Evolutionary conservation across 2,329 filamentous ascomycete species (phyloP).

Genomic region (Diaporthe sp.): DNA sequence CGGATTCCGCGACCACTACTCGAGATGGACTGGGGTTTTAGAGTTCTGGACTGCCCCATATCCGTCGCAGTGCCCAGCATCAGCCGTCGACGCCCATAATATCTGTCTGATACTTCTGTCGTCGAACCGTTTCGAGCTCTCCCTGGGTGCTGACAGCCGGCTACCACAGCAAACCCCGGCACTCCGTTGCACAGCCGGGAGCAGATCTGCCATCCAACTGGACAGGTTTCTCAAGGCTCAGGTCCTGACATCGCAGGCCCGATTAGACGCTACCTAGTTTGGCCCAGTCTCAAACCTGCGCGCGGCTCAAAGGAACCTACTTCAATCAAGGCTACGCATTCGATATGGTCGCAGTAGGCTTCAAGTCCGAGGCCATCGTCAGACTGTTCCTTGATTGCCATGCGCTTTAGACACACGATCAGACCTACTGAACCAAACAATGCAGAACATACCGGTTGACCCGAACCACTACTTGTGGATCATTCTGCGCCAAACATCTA

Average conservation of each 20-base stretch:
- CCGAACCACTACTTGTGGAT: conserved; percentile 18
- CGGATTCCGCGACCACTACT: conserved; percentile 10
- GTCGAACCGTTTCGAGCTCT: not conserved
- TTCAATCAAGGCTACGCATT: not conserved
- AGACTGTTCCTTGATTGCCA: conserved; percentile 4
- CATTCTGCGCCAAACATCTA: not conserved
- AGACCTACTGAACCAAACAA: conserved; percentile 9
- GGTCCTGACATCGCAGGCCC: not conserved
- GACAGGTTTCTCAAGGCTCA: not conserved
- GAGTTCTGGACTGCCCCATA: conserved; percentile 5
- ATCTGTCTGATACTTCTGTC: not conserved
- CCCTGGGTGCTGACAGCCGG: not conserved
- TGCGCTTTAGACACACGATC: conserved; percentile 8
- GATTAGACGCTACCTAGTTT: not conserved
- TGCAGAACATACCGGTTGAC: conserved; percentile 5
- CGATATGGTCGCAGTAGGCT: not conserved
- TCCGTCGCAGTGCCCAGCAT: not conserved
- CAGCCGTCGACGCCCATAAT: not conserved
- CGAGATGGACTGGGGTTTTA: not conserved
- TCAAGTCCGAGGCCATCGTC: not conserved
- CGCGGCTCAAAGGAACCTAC: conserved; percentile 1
- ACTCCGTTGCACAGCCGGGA: not conserved
- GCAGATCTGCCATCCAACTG: not conserved
- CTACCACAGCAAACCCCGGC: not conserved
- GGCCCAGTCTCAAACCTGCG: not conserved